Evolutionary conservation across 2,329 filamentous ascomycete genomes (phyloP).

Genomic region (Pseudopithomyces maydicus): DNA sequence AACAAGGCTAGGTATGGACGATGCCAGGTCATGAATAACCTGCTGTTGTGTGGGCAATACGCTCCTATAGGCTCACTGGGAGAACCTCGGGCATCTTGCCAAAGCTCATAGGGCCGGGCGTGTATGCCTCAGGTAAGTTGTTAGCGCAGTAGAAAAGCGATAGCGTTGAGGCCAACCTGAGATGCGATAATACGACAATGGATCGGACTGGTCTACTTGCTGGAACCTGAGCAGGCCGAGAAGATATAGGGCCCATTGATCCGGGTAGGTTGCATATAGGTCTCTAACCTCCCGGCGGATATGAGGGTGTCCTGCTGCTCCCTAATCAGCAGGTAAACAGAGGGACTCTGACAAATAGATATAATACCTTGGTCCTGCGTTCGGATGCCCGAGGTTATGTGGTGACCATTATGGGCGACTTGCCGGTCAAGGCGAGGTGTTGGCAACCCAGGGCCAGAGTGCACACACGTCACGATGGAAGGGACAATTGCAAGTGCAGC

Average conservation of each 20-base stretch:
- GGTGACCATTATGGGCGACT: constrained; percentile 12
- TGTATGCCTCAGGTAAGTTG: constrained; percentile 34
- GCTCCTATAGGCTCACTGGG: constrained; percentile 48
- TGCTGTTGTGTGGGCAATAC: constrained; percentile 79
- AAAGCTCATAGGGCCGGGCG: constrained; percentile 42
- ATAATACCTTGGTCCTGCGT: constrained; percentile 26
- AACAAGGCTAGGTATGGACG: constrained; percentile 74
- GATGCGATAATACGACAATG: constrained; percentile 77
- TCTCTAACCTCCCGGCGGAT: constrained; percentile 71
- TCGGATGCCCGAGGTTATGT: constrained; percentile 24
- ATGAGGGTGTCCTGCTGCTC: constrained; percentile 29
- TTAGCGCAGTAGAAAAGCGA: not conserved
- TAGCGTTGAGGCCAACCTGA: constrained; percentile 58
- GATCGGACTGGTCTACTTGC: constrained; percentile 63
- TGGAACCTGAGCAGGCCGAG: constrained; percentile 75
- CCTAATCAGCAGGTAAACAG: constrained; percentile 7
- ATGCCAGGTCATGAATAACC: constrained; percentile 85
- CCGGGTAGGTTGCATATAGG: constrained; percentile 60
- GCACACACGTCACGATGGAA: constrained; percentile 13
- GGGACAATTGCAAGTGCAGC: constrained; percentile 5
- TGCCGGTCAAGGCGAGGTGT: not conserved
- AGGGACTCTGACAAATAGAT: too few species aligned
- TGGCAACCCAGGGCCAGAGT: not conserved
- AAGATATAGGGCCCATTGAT: constrained; percentile 77
- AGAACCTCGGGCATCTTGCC: constrained; percentile 35